phyloP scores from a whole-genome alignment of 2,329 filamentous ascomycete species.

The Fusarium metavorans region DNA sequence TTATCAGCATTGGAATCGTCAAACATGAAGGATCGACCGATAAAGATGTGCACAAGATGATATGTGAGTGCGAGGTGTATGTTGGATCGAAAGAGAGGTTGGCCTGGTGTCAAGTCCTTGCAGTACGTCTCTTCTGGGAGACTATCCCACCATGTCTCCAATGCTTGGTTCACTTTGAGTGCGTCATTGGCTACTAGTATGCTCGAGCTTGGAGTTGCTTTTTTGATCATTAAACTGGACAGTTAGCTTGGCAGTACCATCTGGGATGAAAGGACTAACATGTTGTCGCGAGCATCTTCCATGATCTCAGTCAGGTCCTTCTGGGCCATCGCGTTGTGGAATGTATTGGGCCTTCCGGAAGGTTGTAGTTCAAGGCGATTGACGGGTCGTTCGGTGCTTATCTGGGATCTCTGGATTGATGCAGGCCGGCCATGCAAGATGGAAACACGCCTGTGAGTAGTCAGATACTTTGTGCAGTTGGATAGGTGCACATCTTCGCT shows the following conservation, averaged over 20 bases:
- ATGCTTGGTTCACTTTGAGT: neutral
- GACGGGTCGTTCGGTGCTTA: neutral
- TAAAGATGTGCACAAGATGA: constrained; percentile 24
- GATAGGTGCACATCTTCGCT: no score
- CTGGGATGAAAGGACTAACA: neutral
- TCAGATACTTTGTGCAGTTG: neutral
- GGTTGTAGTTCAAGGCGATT: constrained; percentile 9
- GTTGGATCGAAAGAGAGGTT: constrained; percentile 25
- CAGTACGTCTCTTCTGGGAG: constrained; percentile 19
- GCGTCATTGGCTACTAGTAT: neutral
- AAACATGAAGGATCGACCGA: constrained; percentile 28
- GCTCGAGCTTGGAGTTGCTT: neutral
- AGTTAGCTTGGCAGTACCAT: neutral
- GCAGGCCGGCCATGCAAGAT: constrained; percentile 25
- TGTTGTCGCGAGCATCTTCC: constrained; percentile 25
- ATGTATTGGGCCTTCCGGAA: constrained; percentile 3
- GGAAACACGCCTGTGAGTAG: constrained; percentile 13
- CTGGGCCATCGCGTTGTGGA: constrained; percentile 11
- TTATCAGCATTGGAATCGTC: neutral
- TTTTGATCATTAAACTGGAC: constrained; percentile 8
- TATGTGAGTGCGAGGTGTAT: constrained; percentile 28
- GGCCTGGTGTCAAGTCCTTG: constrained; percentile 18
- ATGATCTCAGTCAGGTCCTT: constrained; percentile 23
- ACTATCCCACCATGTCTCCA: constrained; percentile 9
- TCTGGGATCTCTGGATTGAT: constrained; percentile 11